Evolutionary conservation across 129 eudicot species (phyloP), one percentile per base, ranked within the genome.

Genomic region (Lactuca saligna): DNA sequence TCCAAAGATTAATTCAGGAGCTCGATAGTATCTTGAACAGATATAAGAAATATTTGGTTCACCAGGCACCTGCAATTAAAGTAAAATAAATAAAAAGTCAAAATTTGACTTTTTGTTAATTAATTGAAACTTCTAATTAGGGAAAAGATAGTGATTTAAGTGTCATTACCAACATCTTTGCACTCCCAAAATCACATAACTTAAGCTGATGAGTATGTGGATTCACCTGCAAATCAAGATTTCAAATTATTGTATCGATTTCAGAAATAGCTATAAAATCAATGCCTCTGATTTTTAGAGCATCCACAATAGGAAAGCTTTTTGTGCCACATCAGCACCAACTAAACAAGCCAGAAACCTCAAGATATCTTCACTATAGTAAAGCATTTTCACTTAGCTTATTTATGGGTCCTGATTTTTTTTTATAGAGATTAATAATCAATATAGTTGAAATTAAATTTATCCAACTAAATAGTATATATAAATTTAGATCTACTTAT

Each of bases 11-110:
- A 93, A 70, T 69, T 93, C 97, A 3, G 98, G 97, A 44, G 97
- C 98, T 63, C 98, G 78, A 75, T 89, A 89, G 81, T 89, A 93
- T 66, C 98, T 80, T 31, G 98, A 93, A 70, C 97, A 93, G 7
- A 93, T 89, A 73, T 93, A 93, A 34, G 99, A 87, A 32, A 93
- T 93, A 69, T 93, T 93, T 68, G 99, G 97, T 79, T 93, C 99
- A 57, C 97, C 95, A 12, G 87, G 95, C 53, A 89, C 89, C 98
- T 92, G 68, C 39, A 67, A 53, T 61, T 54, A 64, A 7, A 62
- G 17, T 46, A 46, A 46, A 46, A 46, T 46, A 46, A 61, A 17
- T 51, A 5, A 42, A 44, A 66, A n/a, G 46, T 74, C 68, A 64
- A 62, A 14, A 14, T 15, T 34, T 65, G 35, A 38, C 62, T 51